Base-by-base conservation (phyloP, 768 basidiomycete species). In the Grammothele lineata region DNA sequence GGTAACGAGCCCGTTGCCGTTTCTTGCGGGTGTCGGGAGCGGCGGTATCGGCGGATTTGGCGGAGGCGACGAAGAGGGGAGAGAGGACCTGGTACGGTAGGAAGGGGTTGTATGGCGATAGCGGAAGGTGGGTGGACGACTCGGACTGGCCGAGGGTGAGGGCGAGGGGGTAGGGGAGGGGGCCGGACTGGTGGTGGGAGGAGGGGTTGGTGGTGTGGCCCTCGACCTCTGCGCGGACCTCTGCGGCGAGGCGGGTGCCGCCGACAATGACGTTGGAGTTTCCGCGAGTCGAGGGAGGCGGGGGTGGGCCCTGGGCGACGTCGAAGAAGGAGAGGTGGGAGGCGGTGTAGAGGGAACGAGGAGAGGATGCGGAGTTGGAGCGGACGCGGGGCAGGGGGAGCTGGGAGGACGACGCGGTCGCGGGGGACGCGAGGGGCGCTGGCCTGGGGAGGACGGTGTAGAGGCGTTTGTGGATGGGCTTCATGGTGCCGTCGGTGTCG, bases 211-310 rank as follows among this genome's bases (percentile, higher is more conserved):
- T n/a, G 51, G 49, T 64, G 14, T 58, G 68, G 15, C 60, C 59
- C 33, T 75, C 71, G 23, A 66, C 63, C 51, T 78, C 76, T 45
- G 68, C 69, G 44, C 69, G 70, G n/a, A 62, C 70, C 44, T 78
- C 74, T 41, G 70, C 65, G 12, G 72, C 70, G 17, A 75, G 66
- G 2, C 76, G 73, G 4, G 71, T 64, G 8, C 70, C 66, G n/a
- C n/a, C n/a, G 1, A 72, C 62, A 15, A 72, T 58, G 35, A 68
- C 41, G 34, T 72, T 66, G 3, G 68, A 62, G 40, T 72, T 66
- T 15, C 66, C 62, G 0, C 71, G 73, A 9, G 72, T 62, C 5
- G 70, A 68, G 14, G 68, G 65, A 1, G 72, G 66, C 0, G 70
- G 68, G 1, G 72, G 65, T 2, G 61, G 63, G 1, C 67, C 62